Percentiles rank a stretch among this genome's conserved stretches.
Evolutionary conservation across 768 basidiomycete species (phyloP).

Genomic region (Pleurotus tuber-regium): DNA sequence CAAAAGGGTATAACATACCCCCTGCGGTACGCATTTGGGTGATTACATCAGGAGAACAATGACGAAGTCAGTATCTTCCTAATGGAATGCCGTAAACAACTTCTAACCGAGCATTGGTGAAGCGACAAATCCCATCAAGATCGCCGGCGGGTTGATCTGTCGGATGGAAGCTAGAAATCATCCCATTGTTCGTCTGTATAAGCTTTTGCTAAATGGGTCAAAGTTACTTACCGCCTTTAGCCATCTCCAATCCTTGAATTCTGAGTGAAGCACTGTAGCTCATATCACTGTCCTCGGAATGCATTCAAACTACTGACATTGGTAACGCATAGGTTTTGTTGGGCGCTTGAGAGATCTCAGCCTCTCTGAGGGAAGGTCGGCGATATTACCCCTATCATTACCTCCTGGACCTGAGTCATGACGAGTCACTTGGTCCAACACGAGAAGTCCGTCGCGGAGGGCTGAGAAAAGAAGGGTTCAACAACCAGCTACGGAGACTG

Average conservation of each 20-base stretch:
- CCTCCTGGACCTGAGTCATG: too few relatives aligned
- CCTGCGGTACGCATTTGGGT: background rate
- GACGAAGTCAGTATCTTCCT: background rate
- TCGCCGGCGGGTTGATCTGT: background rate
- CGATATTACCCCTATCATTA: too few relatives aligned
- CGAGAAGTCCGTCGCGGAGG: too few relatives aligned
- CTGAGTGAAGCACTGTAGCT: background rate
- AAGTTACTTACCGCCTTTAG: background rate
- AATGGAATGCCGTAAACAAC: constrained; percentile 8
- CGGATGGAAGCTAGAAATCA: background rate
- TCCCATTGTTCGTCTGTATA: constrained; percentile 10
- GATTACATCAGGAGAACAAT: background rate
- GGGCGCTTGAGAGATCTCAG: too few relatives aligned
- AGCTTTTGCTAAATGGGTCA: constrained; percentile 1
- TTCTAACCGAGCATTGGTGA: background rate
- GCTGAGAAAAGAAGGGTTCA: too few relatives aligned
- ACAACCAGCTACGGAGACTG: background rate
- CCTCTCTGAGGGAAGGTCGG: too few relatives aligned
- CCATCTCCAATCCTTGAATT: background rate
- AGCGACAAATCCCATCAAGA: background rate
- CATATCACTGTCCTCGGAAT: constrained; percentile 1
- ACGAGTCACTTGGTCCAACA: too few relatives aligned
- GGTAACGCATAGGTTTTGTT: too few relatives aligned
- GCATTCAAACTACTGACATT: too few relatives aligned
- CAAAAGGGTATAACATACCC: constrained; percentile 4